phyloP scores from a whole-genome alignment of 768 basidiomycete species.

The Lactarius hengduanensis region DNA sequence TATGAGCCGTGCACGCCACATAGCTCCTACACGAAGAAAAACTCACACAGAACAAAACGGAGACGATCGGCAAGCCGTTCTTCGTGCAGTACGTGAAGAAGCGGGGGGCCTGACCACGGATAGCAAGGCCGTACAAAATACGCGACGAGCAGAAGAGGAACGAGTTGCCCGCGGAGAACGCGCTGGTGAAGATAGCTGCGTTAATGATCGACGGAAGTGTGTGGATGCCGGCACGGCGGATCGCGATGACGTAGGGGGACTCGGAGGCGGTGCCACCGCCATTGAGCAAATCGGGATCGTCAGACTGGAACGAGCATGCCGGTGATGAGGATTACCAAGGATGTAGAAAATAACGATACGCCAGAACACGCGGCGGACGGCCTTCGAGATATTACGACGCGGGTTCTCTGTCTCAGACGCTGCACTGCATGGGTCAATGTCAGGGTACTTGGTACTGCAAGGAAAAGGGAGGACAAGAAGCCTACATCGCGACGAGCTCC shows the following conservation, averaged over 20 bases:
- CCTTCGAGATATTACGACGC: slow-evolving; percentile 74
- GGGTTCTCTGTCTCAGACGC: slow-evolving; percentile 79
- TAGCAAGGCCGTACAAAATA: slow-evolving; percentile 41
- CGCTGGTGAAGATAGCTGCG: slow-evolving; percentile 65
- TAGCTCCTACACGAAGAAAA: slow-evolving; percentile 1
- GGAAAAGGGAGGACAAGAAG: background rate
- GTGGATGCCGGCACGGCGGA: slow-evolving; percentile 68
- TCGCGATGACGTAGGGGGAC: slow-evolving; percentile 85
- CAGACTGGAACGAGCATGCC: slow-evolving; percentile 78
- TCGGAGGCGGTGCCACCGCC: slow-evolving; percentile 62
- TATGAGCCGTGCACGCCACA: background rate
- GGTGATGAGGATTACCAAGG: slow-evolving; percentile 65
- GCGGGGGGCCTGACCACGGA: slow-evolving; percentile 41
- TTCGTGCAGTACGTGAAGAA: slow-evolving; percentile 49
- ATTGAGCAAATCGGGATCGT: slow-evolving; percentile 53
- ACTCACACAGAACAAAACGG: slow-evolving; percentile 36
- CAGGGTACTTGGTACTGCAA: background rate
- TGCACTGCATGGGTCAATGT: slow-evolving; percentile 41
- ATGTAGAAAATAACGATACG: slow-evolving; percentile 81
- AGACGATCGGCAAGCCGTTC: slow-evolving; percentile 49
- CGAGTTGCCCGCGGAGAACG: slow-evolving; percentile 71
- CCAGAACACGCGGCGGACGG: slow-evolving; percentile 74
- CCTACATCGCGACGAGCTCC: slow-evolving; percentile 69
- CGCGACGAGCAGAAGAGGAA: slow-evolving; percentile 54
- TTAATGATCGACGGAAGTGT: slow-evolving; percentile 69